Percentiles rank a stretch among this genome's conserved stretches.
Conservation (phyloP, 495 filamentous ascomycete genomes). For the Neurospora sublineolata region DNA sequence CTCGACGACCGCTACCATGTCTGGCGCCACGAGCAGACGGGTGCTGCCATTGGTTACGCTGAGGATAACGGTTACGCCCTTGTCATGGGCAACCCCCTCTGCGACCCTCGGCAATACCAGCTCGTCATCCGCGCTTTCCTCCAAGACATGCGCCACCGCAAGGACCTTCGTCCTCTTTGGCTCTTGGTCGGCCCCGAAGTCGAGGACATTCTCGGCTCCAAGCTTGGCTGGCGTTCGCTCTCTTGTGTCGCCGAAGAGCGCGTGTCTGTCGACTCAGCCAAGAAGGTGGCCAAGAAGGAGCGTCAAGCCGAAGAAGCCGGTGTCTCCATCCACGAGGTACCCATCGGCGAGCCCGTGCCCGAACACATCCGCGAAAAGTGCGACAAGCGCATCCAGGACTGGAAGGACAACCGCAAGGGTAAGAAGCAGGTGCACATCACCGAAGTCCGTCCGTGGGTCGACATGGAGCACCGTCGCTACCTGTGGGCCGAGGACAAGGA, state of each 20-base stretch:
- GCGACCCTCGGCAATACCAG: constrained; percentile 58
- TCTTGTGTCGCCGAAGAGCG: constrained; percentile 79
- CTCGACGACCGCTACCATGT: constrained; percentile 71
- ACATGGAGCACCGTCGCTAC: constrained; percentile 67
- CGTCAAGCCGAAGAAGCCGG: constrained; percentile 69
- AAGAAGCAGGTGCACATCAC: constrained; percentile 71
- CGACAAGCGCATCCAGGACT: constrained; percentile 62
- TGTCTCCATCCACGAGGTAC: constrained; percentile 57
- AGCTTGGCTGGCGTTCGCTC: constrained; percentile 71
- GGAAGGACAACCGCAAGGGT: constrained; percentile 67
- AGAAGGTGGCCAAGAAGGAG: constrained; percentile 48
- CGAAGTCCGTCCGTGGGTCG: constrained; percentile 71
- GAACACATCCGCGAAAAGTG: constrained; percentile 52
- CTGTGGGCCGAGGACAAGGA: constrained; percentile 59
- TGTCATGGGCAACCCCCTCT: constrained; percentile 71
- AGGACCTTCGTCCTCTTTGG: constrained; percentile 71
- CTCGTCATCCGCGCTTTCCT: constrained; percentile 62
- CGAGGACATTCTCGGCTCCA: constrained; percentile 62
- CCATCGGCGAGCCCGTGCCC: constrained; percentile 46
- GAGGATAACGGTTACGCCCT: constrained; percentile 61
- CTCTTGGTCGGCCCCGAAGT: constrained; percentile 56
- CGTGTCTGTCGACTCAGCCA: constrained; percentile 56
- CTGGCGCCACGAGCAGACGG: constrained; percentile 65
- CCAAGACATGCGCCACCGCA: constrained; percentile 54
- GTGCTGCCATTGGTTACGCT: constrained; percentile 69